These are phyloP conservation scores for Eucalyptus cloeziana DNA, from an alignment of 345 rosid genomes.

Conservation along the genomic window DNA sequence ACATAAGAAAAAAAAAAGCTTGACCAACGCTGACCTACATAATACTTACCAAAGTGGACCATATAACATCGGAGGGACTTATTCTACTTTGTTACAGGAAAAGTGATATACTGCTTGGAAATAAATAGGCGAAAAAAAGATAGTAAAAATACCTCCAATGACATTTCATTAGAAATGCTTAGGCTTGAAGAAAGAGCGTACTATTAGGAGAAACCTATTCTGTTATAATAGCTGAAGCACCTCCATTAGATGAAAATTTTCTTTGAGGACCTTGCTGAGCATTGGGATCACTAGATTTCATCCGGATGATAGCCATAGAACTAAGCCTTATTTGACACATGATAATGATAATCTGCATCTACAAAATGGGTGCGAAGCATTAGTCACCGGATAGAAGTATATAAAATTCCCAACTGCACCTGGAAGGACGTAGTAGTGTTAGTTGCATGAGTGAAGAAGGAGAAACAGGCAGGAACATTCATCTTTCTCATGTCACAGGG, in stretches of 20 bases:
- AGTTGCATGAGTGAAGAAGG: too few species aligned
- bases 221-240: conserved; percentile 24
- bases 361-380: conserved; percentile 2
- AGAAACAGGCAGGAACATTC: neutral
- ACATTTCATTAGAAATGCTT: neutral
- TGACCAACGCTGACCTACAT: conserved; percentile 26
- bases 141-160: neutral
- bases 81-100: neutral
- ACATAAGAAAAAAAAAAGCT: neutral
- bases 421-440: too few species aligned
- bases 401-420: neutral
- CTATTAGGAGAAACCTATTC: conserved; percentile 36
- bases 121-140: neutral
- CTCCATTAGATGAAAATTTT: conserved; percentile 9
- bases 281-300: conserved; percentile 37
- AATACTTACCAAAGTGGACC: conserved; percentile 17
- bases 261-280: conserved; percentile 13
- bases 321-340: conserved; percentile 66
- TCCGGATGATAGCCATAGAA: conserved; percentile 55
- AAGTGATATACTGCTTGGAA: neutral
- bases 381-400: neutral
- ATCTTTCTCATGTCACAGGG: neutral
- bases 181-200: neutral
- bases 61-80: neutral
- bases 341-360: conserved; percentile 33